Conservation (phyloP, 2,329 filamentous ascomycete genomes). For the Xylariaceae sp. region DNA sequence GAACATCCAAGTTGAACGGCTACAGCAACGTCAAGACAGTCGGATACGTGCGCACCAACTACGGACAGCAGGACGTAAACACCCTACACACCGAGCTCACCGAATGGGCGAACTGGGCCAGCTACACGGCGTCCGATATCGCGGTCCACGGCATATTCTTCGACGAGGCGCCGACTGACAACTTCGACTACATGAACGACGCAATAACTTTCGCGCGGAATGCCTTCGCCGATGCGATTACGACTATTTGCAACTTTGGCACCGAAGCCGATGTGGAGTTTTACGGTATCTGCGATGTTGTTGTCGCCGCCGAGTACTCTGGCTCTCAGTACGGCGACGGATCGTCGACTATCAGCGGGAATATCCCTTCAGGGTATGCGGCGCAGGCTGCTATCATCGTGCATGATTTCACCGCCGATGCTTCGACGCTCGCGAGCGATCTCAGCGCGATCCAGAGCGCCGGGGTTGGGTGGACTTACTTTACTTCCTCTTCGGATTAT, state of each 20-base stretch:
- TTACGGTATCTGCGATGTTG: constrained; percentile 13
- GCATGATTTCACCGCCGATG: constrained; percentile 4
- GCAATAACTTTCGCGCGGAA: constrained; percentile 5
- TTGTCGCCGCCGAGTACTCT: constrained; percentile 9
- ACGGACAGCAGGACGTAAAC: constrained; percentile 28
- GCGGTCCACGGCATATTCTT: constrained; percentile 37
- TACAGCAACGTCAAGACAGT: constrained; percentile 35
- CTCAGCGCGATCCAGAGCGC: neutral
- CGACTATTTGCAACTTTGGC: constrained; percentile 11
- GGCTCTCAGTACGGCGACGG: constrained; percentile 4
- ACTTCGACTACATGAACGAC: constrained; percentile 17
- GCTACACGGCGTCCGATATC: constrained; percentile 20
- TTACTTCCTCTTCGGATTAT: constrained; percentile 9
- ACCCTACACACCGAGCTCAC: constrained; percentile 33
- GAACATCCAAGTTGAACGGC: constrained; percentile 33
- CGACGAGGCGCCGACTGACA: constrained; percentile 30
- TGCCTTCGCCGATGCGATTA: constrained; percentile 8
- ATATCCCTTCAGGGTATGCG: constrained; percentile 5
- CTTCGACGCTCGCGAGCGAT: constrained; percentile 3
- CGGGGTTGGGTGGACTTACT: constrained; percentile 12
- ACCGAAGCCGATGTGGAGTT: neutral
- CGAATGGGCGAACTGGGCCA: constrained; percentile 35
- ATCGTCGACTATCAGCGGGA: constrained; percentile 5
- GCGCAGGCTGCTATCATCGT: constrained; percentile 11
- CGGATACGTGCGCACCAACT: constrained; percentile 39